These are phyloP conservation scores for Metarhizium guizhouense DNA, from an alignment of 2,329 filamentous ascomycete species.

Conservation along the genomic window DNA sequence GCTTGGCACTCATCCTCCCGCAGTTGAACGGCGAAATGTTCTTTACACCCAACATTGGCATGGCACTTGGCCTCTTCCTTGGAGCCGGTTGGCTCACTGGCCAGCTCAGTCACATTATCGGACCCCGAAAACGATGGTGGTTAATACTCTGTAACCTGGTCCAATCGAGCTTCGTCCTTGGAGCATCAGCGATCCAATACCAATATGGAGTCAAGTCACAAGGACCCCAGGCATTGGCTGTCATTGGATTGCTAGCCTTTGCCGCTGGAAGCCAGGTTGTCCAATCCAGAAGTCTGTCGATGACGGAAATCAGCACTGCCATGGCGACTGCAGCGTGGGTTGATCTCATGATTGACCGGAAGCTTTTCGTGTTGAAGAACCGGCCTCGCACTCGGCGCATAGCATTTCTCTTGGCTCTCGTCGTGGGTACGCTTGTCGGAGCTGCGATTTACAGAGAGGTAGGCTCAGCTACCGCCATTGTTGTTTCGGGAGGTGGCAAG, in stretches of 20 bases:
- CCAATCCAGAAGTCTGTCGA: slow-evolving; percentile 41
- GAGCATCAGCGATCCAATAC: slow-evolving; percentile 40
- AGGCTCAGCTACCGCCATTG: slow-evolving; percentile 15
- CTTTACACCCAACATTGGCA: slow-evolving; percentile 43
- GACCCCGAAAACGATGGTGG: slow-evolving; percentile 42
- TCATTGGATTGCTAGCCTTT: slow-evolving; percentile 43
- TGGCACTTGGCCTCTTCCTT: slow-evolving; percentile 47
- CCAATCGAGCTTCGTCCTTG: slow-evolving; percentile 47
- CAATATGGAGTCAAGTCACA: slow-evolving; percentile 24
- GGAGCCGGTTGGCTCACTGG: slow-evolving; percentile 45
- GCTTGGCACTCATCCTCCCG: slow-evolving; percentile 40
- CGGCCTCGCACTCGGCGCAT: slow-evolving; percentile 39
- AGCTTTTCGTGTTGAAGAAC: slow-evolving; percentile 37
- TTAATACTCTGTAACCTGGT: slow-evolving; percentile 43
- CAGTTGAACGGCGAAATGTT: slow-evolving; percentile 39
- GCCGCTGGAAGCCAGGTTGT: slow-evolving; percentile 52
- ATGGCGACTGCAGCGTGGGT: slow-evolving; percentile 58
- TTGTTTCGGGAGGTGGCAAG: slow-evolving; percentile 17
- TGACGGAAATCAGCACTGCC: slow-evolving; percentile 55
- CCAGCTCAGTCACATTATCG: slow-evolving; percentile 45
- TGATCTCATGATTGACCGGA: slow-evolving; percentile 47
- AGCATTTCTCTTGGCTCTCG: slow-evolving; percentile 38
- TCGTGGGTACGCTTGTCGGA: slow-evolving; percentile 40
- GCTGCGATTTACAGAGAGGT: slow-evolving; percentile 33
- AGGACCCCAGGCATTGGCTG: slow-evolving; percentile 30